Base-by-base conservation (phyloP, 306 rosid species). In the Hylodesmum podocarpum region DNA sequence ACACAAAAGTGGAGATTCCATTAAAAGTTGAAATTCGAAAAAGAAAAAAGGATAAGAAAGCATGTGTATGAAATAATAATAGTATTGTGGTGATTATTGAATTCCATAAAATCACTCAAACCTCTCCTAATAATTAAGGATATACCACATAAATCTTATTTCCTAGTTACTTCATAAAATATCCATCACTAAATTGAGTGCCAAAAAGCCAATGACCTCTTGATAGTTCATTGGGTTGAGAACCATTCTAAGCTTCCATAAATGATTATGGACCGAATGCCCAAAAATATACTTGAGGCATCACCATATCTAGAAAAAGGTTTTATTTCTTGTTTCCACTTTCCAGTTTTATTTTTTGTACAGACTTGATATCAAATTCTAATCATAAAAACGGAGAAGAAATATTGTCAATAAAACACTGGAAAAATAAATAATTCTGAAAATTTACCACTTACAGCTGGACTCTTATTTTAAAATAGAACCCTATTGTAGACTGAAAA, bases 71-170 rank as follows among this genome's bases (percentile, higher is more conserved):
- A 69, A 57, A 80, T 72, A 75, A 55, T 37, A 34, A 29, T 64
- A 51, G 62, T 8, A 39, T 51, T 44, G 47, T 55, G 47, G 66
- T 34, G 16, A n/a, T n/a, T n/a, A n/a, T n/a, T n/a, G n/a, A 51
- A 77, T 31, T 47, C 18, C 67, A 62, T 77, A 44, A 16, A 63
- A 53, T 39, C 67, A 76, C 59, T 18, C 74, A 77, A 76, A 46
- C 31, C 80, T 46, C 79, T 73, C 66, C 55, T n/a, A 72, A 25
- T 66, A 61, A 64, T 47, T 55, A 47, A 33, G 14, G 64, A 34
- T 41, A 70, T 29, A 43, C 64, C 69, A 69, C 69, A 76, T 22
- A 69, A 69, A 53, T 24, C 74, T 16, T 53, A 16, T 53, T 80
- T 21, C 69, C 14, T 14, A 62, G n/a, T 79, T 25, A 54, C 55